A percentile compares a stretch with the other conserved stretches of the same genome.
phyloP scores from a whole-genome alignment of 2,329 filamentous ascomycete species.

The Penicillium glabrum region DNA sequence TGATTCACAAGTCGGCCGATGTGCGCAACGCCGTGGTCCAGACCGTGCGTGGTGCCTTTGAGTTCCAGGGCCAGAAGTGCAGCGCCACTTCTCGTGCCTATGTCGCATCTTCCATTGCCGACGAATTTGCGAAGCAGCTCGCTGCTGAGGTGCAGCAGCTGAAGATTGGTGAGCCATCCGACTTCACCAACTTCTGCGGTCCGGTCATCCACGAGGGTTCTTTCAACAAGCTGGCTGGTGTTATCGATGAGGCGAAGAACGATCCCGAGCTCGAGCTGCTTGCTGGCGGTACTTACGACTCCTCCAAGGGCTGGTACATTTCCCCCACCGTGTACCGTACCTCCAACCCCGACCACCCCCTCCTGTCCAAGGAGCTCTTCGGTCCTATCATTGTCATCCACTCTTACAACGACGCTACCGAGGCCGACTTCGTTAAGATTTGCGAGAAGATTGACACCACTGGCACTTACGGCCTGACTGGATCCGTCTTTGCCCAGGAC shows the following conservation, averaged over 20 bases:
- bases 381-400: conserved; percentile 73
- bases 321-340: conserved; percentile 80
- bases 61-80: conserved; percentile 91
- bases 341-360: conserved; percentile 69
- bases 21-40: conserved; percentile 76
- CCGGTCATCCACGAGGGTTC: conserved; percentile 81
- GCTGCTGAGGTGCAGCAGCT: conserved; percentile 68
- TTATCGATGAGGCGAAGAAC: conserved; percentile 76
- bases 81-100: conserved; percentile 80
- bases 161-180: conserved; percentile 67
- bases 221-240: conserved; percentile 75
- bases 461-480: conserved; percentile 43
- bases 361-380: conserved; percentile 78
- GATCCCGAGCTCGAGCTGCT: conserved; percentile 72
- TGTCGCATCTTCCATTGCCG: conserved; percentile 72
- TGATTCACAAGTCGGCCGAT: conserved; percentile 76
- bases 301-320: conserved; percentile 77
- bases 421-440: conserved; percentile 59
- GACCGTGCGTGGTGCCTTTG: conserved; percentile 83
- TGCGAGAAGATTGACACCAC: conserved; percentile 52
- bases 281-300: conserved; percentile 74
- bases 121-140: conserved; percentile 67
- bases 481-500: conserved; percentile 44
- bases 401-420: conserved; percentile 70
- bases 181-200: conserved; percentile 78